Conservation (phyloP, 2,329 filamentous ascomycete genomes). For the Scytalidium sp. region DNA sequence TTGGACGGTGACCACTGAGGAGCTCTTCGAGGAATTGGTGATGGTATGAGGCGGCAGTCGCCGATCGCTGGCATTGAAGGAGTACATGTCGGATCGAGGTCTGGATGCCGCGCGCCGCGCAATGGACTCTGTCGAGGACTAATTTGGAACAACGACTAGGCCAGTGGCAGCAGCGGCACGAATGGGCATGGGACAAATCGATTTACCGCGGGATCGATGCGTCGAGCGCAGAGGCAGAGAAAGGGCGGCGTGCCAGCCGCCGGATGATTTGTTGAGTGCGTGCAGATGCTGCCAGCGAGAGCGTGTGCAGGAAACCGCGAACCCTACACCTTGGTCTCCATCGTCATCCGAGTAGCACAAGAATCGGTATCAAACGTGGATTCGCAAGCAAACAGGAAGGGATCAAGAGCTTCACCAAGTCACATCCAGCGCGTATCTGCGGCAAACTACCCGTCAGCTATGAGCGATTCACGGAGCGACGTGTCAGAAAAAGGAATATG, state of each 20-base stretch:
- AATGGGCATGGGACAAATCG: neutral
- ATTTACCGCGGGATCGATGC: neutral
- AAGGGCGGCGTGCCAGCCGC: neutral
- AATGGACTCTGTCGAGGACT: neutral
- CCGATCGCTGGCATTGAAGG: neutral
- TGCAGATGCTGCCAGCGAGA: neutral
- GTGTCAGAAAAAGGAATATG: neutral
- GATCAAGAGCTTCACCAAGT: neutral
- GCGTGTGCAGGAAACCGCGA: neutral
- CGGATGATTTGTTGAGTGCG: neutral
- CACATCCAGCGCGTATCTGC: neutral
- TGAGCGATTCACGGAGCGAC: neutral
- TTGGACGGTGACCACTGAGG: conserved; percentile 5
- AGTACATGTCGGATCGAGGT: neutral
- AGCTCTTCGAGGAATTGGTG: conserved; percentile 1
- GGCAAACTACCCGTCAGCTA: neutral
- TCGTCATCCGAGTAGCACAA: neutral
- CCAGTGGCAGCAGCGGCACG: neutral
- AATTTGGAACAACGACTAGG: neutral
- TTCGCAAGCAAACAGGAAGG: neutral
- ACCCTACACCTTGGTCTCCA: neutral
- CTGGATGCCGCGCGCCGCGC: neutral
- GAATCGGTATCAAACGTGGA: neutral
- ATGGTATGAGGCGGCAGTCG: conserved; percentile 3
- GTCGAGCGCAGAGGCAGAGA: neutral